Base-by-base conservation (phyloP, 805 yeast genomes). In the Candida nanaspora region DNA sequence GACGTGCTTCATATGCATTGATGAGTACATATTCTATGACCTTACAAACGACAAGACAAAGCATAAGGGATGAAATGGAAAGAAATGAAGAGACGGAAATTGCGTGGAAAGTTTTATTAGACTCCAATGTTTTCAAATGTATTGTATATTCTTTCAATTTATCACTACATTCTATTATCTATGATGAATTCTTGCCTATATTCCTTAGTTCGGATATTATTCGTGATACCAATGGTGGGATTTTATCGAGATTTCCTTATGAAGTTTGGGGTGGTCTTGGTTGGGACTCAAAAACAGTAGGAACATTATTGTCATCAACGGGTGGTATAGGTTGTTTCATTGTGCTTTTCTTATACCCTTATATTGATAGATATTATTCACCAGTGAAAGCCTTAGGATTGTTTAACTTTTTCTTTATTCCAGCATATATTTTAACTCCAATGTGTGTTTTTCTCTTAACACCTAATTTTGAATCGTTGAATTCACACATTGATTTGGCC, bases 161-260 rank as follows among this genome's bases (percentile, higher is more conserved):
- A 47, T 61, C 76, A n/a, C 63, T 74, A 37, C 79, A 73, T 51
- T 52, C 61, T 11, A 59, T 72, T 14, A 76, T 74, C 4, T 74
- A 61, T 51, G 68, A 70, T 27, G 82, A 77, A 52, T 72, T 78
- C 40, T 50, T 78, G 33, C 83, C 84, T 1, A 69, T 78, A 3
- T 70, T 70, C 41, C 59, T 78, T 14, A 78, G 81, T 3, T 28
- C 33, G 14, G 33, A 37, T 9, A 26, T 45, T 15, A 37, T 31
- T 6, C 31, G 43, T 16, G 31, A 21, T 14, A 10, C 23, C 16
- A 39, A 33, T 31, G 35, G 42, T 9, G 22, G 28, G 4, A 39
- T 56, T 39, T 38, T 43, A n/a, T 62, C 70, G 13, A 49, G 57
- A 35, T 74, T 77, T 48, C 82, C 82, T 8, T 67, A 69, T 57